Conservation (phyloP, 2,329 filamentous ascomycete species). For the Trichophyton mentagrophytes region DNA sequence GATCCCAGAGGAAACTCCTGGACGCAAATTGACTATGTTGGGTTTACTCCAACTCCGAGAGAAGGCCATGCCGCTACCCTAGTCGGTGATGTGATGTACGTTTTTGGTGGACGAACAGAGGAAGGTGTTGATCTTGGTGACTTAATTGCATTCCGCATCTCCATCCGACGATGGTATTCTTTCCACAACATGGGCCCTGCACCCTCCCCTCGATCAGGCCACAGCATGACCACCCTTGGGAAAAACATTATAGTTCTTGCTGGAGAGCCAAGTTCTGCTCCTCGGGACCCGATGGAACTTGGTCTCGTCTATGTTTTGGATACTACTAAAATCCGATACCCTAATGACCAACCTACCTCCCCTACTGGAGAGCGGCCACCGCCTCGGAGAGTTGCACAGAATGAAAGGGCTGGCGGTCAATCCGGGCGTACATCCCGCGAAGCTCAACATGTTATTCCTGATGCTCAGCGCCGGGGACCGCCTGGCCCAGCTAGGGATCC, state of each 20-base stretch:
- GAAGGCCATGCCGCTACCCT: conserved; percentile 90
- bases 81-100: conserved; percentile 97
- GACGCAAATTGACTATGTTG: conserved; percentile 87
- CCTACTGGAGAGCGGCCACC: conserved; percentile 31
- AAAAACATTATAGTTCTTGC: conserved; percentile 88
- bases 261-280: conserved; percentile 83
- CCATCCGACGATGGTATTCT: conserved; percentile 89
- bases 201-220: conserved; percentile 81
- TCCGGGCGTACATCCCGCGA: conserved; percentile 33
- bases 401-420: conserved; percentile 30
- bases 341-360: conserved; percentile 50
- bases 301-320: conserved; percentile 85
- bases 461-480: conserved; percentile 27
- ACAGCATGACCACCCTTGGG: conserved; percentile 92
- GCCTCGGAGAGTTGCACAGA: conserved; percentile 30
- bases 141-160: conserved; percentile 70
- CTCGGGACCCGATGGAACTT: conserved; percentile 68
- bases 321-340: conserved; percentile 92
- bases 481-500: conserved; percentile 32
- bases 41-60: conserved; percentile 84
- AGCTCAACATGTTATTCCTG: conserved; percentile 27
- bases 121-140: conserved; percentile 88
- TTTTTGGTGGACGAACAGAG: conserved; percentile 91
- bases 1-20: conserved; percentile 72
- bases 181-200: conserved; percentile 99